These are phyloP conservation scores for Coffea humblotiana DNA, from an alignment of 305 asterid species.

Conservation along the genomic window DNA sequence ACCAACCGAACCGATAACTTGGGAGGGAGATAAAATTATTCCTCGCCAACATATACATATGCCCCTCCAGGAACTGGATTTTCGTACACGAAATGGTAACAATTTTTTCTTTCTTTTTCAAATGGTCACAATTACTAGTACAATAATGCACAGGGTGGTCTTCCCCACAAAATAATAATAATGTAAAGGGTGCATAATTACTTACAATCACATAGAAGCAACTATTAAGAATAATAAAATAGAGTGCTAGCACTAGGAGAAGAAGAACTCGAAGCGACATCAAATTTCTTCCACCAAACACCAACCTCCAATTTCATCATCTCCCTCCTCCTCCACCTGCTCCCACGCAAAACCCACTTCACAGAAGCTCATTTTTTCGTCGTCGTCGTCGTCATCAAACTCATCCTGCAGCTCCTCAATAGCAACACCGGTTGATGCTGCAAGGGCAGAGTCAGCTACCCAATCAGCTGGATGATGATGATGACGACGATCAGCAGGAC, in stretches of 20 bases:
- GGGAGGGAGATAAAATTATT: too few relatives aligned
- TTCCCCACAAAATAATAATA: neutral
- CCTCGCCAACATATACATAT: too few relatives aligned
- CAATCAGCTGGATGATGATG: neutral
- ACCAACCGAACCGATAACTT: too few relatives aligned
- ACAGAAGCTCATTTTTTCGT: conserved; percentile 51
- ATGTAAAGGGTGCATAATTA: neutral
- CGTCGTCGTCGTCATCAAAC: conserved; percentile 17
- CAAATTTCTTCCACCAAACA: conserved; percentile 53
- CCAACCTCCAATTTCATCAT: conserved; percentile 47
- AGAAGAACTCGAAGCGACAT: neutral
- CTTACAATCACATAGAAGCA: neutral
- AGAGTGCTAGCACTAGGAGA: neutral
- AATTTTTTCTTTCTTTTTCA: too few relatives aligned
- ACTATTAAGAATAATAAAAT: neutral
- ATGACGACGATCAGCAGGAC: neutral
- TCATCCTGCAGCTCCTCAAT: conserved; percentile 14
- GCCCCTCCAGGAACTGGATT: too few relatives aligned
- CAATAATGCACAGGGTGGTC: too few relatives aligned
- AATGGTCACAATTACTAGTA: neutral
- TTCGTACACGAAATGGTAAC: too few relatives aligned
- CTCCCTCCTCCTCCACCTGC: conserved; percentile 50
- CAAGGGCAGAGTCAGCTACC: conserved; percentile 18
- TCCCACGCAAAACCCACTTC: conserved; percentile 61
- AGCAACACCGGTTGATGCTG: conserved; percentile 6